A percentile compares a stretch with the other conserved stretches of the same genome.
Evolutionary conservation across 306 rosid species (phyloP).

Genomic region (Fragaria nilgerrensis): DNA sequence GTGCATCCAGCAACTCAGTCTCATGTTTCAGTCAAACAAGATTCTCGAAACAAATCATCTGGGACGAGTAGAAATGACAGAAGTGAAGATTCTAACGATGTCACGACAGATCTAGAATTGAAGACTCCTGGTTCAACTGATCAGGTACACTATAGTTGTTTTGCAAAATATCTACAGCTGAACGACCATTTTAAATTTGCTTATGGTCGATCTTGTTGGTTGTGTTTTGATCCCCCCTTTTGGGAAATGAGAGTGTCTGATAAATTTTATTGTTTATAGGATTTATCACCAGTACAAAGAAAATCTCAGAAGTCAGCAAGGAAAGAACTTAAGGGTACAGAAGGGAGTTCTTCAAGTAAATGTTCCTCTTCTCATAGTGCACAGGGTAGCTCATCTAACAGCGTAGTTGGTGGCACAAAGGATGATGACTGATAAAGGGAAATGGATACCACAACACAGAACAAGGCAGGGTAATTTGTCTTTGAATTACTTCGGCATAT

Average conservation of each 20-base stretch:
- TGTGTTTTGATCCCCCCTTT: not conserved
- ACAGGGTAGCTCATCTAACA: slow-evolving; percentile 74
- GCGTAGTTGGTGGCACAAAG: slow-evolving; percentile 47
- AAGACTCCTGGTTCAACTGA: slow-evolving; percentile 80
- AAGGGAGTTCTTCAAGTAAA: slow-evolving; percentile 63
- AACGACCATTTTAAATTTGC: not conserved
- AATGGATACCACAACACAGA: slow-evolving; percentile 10
- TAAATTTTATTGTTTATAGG: slow-evolving; percentile 42
- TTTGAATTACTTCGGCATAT: not conserved
- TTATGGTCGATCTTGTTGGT: not conserved
- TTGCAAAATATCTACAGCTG: not conserved
- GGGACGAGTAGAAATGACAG: slow-evolving; percentile 54
- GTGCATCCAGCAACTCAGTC: slow-evolving; percentile 52
- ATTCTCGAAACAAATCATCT: slow-evolving; percentile 47
- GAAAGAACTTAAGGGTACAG: slow-evolving; percentile 44
- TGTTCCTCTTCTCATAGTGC: slow-evolving; percentile 61
- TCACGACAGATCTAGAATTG: slow-evolving; percentile 66
- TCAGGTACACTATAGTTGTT: slow-evolving; percentile 47
- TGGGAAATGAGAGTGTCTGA: slow-evolving; percentile 9
- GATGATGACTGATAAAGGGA: slow-evolving; percentile 39
- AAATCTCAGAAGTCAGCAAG: slow-evolving; percentile 39
- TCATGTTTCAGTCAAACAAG: slow-evolving; percentile 45
- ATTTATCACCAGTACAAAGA: slow-evolving; percentile 44
- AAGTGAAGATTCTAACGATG: slow-evolving; percentile 51
- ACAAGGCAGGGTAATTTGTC: slow-evolving; percentile 5